A percentile compares a stretch with the other conserved stretches of the same genome.
Conservation (phyloP, 352 stramenopile genomes). For the Pythium rishiriense region DNA sequence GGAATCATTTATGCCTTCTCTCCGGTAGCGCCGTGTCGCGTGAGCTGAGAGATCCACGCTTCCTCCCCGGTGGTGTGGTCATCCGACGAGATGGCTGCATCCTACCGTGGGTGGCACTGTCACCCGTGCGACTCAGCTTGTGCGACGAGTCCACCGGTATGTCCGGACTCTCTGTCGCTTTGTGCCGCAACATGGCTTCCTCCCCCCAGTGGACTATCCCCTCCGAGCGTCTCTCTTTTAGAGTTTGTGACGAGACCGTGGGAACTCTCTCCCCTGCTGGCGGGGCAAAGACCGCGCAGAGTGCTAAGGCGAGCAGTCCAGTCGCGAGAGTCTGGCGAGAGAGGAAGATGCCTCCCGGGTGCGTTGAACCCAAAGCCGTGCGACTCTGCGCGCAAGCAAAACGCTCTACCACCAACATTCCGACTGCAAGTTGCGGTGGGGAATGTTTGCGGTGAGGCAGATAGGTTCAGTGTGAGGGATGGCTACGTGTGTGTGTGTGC, state of each 20-base stretch:
- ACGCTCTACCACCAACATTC: neutral
- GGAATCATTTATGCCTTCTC: neutral
- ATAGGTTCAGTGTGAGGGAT: no score
- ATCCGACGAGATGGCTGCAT: neutral
- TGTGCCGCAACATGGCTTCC: no score
- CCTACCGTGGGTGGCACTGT: slow-evolving; percentile 2
- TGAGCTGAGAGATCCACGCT: neutral
- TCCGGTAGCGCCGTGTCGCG: no score
- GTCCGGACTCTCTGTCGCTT: neutral
- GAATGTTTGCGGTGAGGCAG: no score
- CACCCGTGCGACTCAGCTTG: neutral
- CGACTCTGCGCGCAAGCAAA: neutral
- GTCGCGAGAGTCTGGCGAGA: no score
- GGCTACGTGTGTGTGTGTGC: no score
- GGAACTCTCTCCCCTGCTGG: no score
- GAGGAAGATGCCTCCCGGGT: neutral
- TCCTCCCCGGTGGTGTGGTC: neutral
- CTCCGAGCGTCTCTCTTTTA: no score
- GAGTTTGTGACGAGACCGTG: no score
- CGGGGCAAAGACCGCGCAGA: no score
- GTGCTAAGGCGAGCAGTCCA: no score
- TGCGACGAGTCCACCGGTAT: neutral
- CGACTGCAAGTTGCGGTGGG: neutral
- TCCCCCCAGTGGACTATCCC: no score
- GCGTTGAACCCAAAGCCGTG: neutral